Conservation (phyloP, 345 rosid genomes). For the Balakata baccata region DNA sequence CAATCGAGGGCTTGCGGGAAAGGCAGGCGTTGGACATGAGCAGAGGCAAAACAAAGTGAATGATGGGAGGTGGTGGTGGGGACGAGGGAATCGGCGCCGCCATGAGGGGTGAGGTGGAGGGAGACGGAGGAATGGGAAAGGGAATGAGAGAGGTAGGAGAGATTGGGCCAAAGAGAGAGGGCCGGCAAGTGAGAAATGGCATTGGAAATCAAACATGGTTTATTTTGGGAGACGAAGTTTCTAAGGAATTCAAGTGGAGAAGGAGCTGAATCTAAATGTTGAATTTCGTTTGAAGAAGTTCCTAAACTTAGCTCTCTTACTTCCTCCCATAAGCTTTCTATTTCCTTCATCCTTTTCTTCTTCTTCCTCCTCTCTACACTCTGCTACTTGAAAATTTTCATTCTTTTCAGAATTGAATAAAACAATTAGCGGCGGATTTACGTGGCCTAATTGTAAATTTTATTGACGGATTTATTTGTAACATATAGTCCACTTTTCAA, state of each 20-base stretch:
- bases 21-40: slow-evolving; percentile 53
- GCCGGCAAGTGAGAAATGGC: slow-evolving; percentile 75
- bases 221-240: slow-evolving; percentile 64
- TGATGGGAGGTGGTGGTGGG: neutral
- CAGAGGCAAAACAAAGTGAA: slow-evolving; percentile 66
- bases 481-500: too few relatives aligned
- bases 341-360: neutral
- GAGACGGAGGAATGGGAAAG: slow-evolving; percentile 63
- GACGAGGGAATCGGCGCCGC: slow-evolving; percentile 68
- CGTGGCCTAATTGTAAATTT: too few relatives aligned
- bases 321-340: slow-evolving; percentile 53
- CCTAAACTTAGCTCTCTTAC: slow-evolving; percentile 63
- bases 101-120: slow-evolving; percentile 77
- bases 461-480: too few relatives aligned
- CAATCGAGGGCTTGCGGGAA: slow-evolving; percentile 52
- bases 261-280: slow-evolving; percentile 50
- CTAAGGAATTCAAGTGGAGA: slow-evolving; percentile 63
- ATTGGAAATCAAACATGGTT: slow-evolving; percentile 73
- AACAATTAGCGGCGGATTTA: too few relatives aligned
- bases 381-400: too few relatives aligned
- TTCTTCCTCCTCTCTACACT: neutral
- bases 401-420: too few relatives aligned
- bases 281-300: slow-evolving; percentile 26
- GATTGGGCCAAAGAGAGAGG: slow-evolving; percentile 57
- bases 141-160: slow-evolving; percentile 44